phyloP scores from a whole-genome alignment of 2,329 filamentous ascomycete genomes.

The Mycosphaerella sp. region DNA sequence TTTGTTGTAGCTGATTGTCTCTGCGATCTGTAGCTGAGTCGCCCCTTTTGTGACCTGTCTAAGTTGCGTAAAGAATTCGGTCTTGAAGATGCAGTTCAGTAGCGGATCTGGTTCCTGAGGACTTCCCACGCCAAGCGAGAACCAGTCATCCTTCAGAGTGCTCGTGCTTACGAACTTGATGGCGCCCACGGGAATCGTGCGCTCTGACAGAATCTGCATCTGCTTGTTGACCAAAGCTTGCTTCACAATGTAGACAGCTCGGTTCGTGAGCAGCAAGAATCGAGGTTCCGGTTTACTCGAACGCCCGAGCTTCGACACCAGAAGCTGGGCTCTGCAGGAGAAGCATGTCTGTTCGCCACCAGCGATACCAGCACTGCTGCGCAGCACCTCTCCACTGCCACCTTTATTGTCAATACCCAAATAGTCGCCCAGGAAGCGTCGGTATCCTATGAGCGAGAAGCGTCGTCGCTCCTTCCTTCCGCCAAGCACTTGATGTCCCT shows the following conservation, averaged over 20 bases:
- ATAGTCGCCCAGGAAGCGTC: slow-evolving; percentile 92
- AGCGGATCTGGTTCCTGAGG: slow-evolving; percentile 90
- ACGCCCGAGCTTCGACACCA: slow-evolving; percentile 92
- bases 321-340: slow-evolving; percentile 81
- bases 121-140: slow-evolving; percentile 83
- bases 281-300: slow-evolving; percentile 90
- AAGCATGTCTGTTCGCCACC: slow-evolving; percentile 72
- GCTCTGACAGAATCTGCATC: slow-evolving; percentile 72
- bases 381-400: slow-evolving; percentile 75
- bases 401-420: slow-evolving; percentile 75
- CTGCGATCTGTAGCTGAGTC: slow-evolving; percentile 74
- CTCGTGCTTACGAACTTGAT: slow-evolving; percentile 85
- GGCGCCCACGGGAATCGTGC: slow-evolving; percentile 72
- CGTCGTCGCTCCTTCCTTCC: slow-evolving; percentile 85
- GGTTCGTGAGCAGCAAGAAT: slow-evolving; percentile 70
- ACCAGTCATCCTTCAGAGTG: slow-evolving; percentile 88
- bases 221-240: slow-evolving; percentile 79
- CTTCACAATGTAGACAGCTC: slow-evolving; percentile 81
- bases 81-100: slow-evolving; percentile 90
- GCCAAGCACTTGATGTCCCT: slow-evolving; percentile 74
- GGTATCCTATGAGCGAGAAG: slow-evolving; percentile 84
- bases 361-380: slow-evolving; percentile 62
- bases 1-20: slow-evolving; percentile 90
- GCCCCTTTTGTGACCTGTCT: slow-evolving; percentile 71
- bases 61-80: slow-evolving; percentile 92